These are phyloP conservation scores for Allodekkera sacchari DNA, from an alignment of 805 yeast species.

Conservation along the genomic window DNA sequence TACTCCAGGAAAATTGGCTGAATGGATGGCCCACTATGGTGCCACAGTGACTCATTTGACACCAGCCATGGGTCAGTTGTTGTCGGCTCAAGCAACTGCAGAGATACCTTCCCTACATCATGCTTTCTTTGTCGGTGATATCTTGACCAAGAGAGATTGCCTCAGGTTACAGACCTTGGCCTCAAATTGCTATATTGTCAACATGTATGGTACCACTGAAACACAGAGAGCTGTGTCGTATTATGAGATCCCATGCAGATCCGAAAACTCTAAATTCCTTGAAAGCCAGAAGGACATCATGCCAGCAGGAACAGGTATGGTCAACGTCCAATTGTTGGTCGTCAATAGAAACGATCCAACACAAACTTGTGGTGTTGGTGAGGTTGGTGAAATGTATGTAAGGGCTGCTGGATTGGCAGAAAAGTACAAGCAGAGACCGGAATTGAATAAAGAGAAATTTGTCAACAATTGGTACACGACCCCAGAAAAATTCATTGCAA, in stretches of 20 bases:
- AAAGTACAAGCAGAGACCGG: conserved; percentile 90
- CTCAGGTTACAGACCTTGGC: conserved; percentile 87
- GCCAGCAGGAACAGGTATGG: conserved; percentile 99
- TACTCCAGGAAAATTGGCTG: conserved; percentile 94
- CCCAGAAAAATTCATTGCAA: conserved; percentile 50
- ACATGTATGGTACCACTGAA: conserved; percentile 99
- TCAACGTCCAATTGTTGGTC: conserved; percentile 86
- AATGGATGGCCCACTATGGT: conserved; percentile 88
- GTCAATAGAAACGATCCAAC: conserved; percentile 85
- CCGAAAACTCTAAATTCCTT: conserved; percentile 62
- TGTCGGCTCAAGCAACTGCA: conserved; percentile 91
- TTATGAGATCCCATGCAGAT: conserved; percentile 75
- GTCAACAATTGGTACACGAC: conserved; percentile 86
- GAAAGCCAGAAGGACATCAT: conserved; percentile 85
- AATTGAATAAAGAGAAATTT: conserved; percentile 79
- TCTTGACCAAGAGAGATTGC: conserved; percentile 95
- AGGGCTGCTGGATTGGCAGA: conserved; percentile 98
- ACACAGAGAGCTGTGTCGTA: conserved; percentile 97
- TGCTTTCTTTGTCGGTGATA: conserved; percentile 98
- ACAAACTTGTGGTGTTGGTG: conserved; percentile 96
- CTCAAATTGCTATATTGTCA: conserved; percentile 79
- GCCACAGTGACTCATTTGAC: conserved; percentile 97
- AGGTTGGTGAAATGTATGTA: conserved; percentile 96
- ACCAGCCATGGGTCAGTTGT: conserved; percentile 98
- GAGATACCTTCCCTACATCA: conserved; percentile 82